A percentile compares a stretch with the other conserved stretches of the same genome.
phyloP scores from a whole-genome alignment of 768 basidiomycete species.

The Asterophora lycoperdoides region DNA sequence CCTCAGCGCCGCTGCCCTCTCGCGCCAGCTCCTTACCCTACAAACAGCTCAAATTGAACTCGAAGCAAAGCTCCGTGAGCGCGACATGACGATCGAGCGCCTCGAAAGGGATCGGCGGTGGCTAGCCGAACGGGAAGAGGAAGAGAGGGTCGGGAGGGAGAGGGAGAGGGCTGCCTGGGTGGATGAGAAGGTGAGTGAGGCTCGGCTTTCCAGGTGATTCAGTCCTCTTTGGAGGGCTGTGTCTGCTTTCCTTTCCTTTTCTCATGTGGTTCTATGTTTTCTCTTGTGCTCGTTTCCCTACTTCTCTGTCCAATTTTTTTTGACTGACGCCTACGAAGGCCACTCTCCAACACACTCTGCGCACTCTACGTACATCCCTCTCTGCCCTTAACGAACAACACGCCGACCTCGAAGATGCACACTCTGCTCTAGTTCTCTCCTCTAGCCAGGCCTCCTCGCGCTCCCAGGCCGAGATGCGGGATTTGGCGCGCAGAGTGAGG shows the following conservation, averaged over 20 bases:
- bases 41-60: slow-evolving; percentile 61
- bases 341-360: slow-evolving; percentile 41
- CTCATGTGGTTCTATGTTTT: too few species aligned
- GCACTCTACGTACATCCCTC: slow-evolving; percentile 45
- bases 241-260: too few species aligned
- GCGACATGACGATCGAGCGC: slow-evolving; percentile 55
- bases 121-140: slow-evolving; percentile 63
- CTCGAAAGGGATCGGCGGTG: slow-evolving; percentile 69
- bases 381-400: slow-evolving; percentile 51
- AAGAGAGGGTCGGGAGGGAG: slow-evolving; percentile 67
- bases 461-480: slow-evolving; percentile 39
- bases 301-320: background rate
- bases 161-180: slow-evolving; percentile 44
- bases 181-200: slow-evolving; percentile 54
- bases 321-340: background rate
- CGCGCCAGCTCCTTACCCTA: slow-evolving; percentile 60
- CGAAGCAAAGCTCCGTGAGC: slow-evolving; percentile 65
- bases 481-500: slow-evolving; percentile 38
- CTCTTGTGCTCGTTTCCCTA: too few species aligned
- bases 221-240: too few species aligned
- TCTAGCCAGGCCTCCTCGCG: slow-evolving; percentile 46
- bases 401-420: slow-evolving; percentile 57
- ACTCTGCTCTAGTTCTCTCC: slow-evolving; percentile 43
- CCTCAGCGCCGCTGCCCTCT: slow-evolving; percentile 58
- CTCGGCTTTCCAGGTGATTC: too few species aligned